A percentile compares a stretch with the other conserved stretches of the same genome.
phyloP scores from a whole-genome alignment of 2,329 filamentous ascomycete species.

The Hypoxylon sp. region DNA sequence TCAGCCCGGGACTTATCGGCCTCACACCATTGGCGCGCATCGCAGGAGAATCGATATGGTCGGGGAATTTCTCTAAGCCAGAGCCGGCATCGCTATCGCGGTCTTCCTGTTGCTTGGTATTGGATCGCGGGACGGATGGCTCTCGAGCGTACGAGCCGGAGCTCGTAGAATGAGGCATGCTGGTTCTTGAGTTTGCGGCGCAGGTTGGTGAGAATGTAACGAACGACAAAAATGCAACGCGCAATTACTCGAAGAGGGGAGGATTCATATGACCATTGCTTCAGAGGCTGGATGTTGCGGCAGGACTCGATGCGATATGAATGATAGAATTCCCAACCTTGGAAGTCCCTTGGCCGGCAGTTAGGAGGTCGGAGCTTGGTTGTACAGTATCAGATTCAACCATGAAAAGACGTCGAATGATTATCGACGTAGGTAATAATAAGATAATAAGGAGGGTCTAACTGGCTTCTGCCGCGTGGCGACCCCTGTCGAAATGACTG shows the following conservation, averaged over 20 bases:
- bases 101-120: constrained; percentile 45
- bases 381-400: constrained; percentile 34
- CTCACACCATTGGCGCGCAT: constrained; percentile 49
- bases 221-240: constrained; percentile 47
- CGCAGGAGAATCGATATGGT: constrained; percentile 52
- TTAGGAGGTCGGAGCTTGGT: constrained; percentile 29
- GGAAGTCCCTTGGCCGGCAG: constrained; percentile 25
- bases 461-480: constrained; percentile 42
- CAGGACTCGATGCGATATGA: constrained; percentile 24
- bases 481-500: constrained; percentile 42
- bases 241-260: constrained; percentile 39
- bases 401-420: constrained; percentile 26
- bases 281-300: constrained; percentile 14
- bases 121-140: constrained; percentile 50
- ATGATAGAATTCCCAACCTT: constrained; percentile 18
- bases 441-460: constrained; percentile 32
- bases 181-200: constrained; percentile 37
- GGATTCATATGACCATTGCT: constrained; percentile 48
- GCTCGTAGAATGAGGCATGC: constrained; percentile 52
- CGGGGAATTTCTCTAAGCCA: constrained; percentile 54
- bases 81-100: constrained; percentile 46
- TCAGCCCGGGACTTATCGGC: constrained; percentile 49
- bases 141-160: constrained; percentile 51
- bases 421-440: constrained; percentile 23
- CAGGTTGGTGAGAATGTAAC: constrained; percentile 43